Evolutionary conservation across 2,329 filamentous ascomycete genomes (phyloP).

Genomic region (Phoma herbarum): DNA sequence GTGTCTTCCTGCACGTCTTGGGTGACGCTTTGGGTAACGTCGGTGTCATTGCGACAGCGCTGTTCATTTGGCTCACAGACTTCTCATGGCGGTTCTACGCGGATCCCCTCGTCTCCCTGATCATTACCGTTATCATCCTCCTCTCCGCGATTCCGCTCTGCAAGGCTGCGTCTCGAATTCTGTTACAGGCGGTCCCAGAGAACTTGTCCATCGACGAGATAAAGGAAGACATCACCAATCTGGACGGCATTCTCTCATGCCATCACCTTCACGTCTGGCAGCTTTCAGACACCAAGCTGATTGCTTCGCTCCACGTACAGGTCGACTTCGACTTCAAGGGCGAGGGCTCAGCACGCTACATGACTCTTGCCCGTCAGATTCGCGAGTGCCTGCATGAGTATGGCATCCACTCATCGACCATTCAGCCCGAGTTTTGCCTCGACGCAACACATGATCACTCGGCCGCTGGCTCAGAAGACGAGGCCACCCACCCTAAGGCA

Average conservation of each 20-base stretch:
- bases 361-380: constrained; percentile 84
- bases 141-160: constrained; percentile 81
- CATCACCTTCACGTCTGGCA: constrained; percentile 99
- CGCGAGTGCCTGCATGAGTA: constrained; percentile 91
- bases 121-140: constrained; percentile 84
- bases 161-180: constrained; percentile 81
- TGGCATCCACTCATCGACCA: constrained; percentile 95
- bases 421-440: constrained; percentile 84
- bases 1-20: constrained; percentile 74
- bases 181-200: constrained; percentile 91
- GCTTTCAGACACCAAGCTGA: constrained; percentile 90
- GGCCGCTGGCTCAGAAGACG: constrained; percentile 43
- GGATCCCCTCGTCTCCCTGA: constrained; percentile 88
- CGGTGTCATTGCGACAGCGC: constrained; percentile 81
- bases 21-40: constrained; percentile 88
- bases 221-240: constrained; percentile 84
- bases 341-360: constrained; percentile 80
- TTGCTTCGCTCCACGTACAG: constrained; percentile 93
- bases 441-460: constrained; percentile 56
- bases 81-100: constrained; percentile 86
- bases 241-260: constrained; percentile 87
- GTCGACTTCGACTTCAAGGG: constrained; percentile 89
- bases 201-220: constrained; percentile 90
- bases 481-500: constrained; percentile 44
- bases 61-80: constrained; percentile 90